Evolutionary conservation across 148 eudicot genomes (phyloP).

Genomic region (Chenopodium quinoa): DNA sequence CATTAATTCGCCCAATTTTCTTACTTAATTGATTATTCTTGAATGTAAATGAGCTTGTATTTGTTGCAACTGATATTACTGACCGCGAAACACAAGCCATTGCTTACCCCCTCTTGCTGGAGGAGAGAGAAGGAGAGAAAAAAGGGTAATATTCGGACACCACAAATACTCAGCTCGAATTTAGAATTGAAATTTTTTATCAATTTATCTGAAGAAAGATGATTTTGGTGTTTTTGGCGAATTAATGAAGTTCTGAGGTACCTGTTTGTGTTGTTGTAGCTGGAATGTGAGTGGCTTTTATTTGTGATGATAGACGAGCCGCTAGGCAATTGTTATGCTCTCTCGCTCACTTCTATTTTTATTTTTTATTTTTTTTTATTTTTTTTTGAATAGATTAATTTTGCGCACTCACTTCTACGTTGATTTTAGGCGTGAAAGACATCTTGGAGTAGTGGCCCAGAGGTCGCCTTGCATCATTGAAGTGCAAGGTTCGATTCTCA

Average conservation of each 20-base stretch:
- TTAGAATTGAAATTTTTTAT: neutral
- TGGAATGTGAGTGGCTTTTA: conserved; percentile 28
- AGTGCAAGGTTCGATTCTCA: too few species aligned
- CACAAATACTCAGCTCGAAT: neutral
- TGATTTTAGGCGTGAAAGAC: too few species aligned
- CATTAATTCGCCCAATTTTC: conserved; percentile 14
- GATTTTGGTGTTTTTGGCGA: neutral
- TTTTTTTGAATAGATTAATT: too few species aligned
- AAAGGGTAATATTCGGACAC: neutral
- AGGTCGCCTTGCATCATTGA: too few species aligned
- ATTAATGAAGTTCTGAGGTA: neutral
- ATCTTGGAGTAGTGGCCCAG: too few species aligned
- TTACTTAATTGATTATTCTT: conserved; percentile 11
- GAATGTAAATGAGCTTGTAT: conserved; percentile 24
- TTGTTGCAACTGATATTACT: conserved; percentile 30
- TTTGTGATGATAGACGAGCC: conserved; percentile 29
- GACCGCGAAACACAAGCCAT: conserved; percentile 37
- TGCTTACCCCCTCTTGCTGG: neutral
- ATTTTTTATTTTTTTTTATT: too few species aligned
- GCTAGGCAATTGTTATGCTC: neutral
- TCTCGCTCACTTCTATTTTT: too few species aligned
- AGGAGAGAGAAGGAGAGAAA: neutral
- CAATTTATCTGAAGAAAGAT: too few species aligned
- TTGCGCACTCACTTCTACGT: too few species aligned
- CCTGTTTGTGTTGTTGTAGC: too few species aligned